phyloP scores from a whole-genome alignment of 768 basidiomycete genomes.

The Mycena metata region DNA sequence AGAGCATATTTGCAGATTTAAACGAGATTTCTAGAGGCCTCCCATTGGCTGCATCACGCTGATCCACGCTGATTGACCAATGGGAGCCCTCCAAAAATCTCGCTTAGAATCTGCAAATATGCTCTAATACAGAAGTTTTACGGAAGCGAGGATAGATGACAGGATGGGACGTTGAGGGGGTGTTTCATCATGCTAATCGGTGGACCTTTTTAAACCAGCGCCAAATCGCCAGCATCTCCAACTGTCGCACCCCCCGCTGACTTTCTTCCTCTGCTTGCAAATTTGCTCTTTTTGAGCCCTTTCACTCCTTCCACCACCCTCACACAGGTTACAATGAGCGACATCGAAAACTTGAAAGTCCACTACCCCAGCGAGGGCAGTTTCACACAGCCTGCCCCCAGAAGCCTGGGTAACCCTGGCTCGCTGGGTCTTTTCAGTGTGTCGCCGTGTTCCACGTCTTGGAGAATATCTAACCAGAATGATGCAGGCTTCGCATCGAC shows the following conservation, averaged over 20 bases:
- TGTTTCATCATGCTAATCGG: too few relatives aligned
- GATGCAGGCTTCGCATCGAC: conserved; percentile 77
- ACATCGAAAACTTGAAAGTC: conserved; percentile 36
- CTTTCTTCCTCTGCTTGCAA: background rate
- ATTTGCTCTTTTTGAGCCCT: conserved; percentile 3
- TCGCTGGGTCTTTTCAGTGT: conserved; percentile 75
- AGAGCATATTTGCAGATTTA: too few relatives aligned
- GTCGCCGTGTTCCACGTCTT: too few relatives aligned
- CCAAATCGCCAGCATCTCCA: background rate
- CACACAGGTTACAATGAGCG: conserved; percentile 17
- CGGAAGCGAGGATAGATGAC: too few relatives aligned
- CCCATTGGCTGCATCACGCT: too few relatives aligned
- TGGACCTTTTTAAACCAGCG: background rate
- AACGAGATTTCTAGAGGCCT: too few relatives aligned
- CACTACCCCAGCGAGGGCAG: conserved; percentile 2
- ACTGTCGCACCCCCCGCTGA: background rate
- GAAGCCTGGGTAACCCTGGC: conserved; percentile 70
- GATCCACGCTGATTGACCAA: too few relatives aligned
- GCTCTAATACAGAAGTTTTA: too few relatives aligned
- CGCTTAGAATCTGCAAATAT: too few relatives aligned
- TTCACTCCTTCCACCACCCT: background rate
- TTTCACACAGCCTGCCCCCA: conserved; percentile 14
- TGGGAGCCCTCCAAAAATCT: too few relatives aligned
- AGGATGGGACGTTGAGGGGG: too few relatives aligned
- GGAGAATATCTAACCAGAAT: too few relatives aligned